Base-by-base conservation (phyloP, 108 stramenopile species). In the Craspedostauros australis region DNA sequence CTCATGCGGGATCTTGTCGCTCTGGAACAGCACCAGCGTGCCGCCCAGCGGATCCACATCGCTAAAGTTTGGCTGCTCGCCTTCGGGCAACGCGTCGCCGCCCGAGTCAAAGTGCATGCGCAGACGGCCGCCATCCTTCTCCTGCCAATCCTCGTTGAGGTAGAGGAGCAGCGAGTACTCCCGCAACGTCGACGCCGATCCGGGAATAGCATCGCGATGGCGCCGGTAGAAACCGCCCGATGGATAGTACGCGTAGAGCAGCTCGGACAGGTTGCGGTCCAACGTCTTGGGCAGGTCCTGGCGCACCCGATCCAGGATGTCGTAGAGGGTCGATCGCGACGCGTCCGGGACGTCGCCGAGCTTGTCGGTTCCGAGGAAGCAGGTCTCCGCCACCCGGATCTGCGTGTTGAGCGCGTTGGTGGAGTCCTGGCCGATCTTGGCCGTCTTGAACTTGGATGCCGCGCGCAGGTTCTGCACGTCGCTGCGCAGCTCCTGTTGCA, bases 201-300 rank as follows among this genome's bases (percentile, higher is more conserved):
- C 80, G 1, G 75, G 62, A 46, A 82, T 68, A 14, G 87, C 80
- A 66, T 88, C 87, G 18, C 73, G 66, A 51, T 88, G 87, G 11
- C 82, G 60, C 34, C 77, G 64, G 53, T 88, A 88, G 46, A 79
- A 88, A 8, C 87, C 87, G 25, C 83, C 83, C 34, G 45, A 39
- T 23, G 87, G 87, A 46, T 88, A 88, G 48, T 80, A 88, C 32
- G 78, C 87, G 55, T 84, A 88, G 28, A 84, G 47, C 31, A 80
- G 52, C 43, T 88, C 82, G 9, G 50, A 46, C 20, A 88, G 54
- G 8, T 59, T 50, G 18, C 30, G 22, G 47, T 83, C 82, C 54
- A 61, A 30, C 12, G 36, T 53, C 31, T 50, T 52, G 14, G 62
- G 52, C 24, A 79, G 49, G 43, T 75, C 70, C 20, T 42, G 23